A percentile compares a stretch with the other conserved stretches of the same genome.
Conservation (phyloP, 805 yeast genomes). For the Kluyveromyces lactis region DNA sequence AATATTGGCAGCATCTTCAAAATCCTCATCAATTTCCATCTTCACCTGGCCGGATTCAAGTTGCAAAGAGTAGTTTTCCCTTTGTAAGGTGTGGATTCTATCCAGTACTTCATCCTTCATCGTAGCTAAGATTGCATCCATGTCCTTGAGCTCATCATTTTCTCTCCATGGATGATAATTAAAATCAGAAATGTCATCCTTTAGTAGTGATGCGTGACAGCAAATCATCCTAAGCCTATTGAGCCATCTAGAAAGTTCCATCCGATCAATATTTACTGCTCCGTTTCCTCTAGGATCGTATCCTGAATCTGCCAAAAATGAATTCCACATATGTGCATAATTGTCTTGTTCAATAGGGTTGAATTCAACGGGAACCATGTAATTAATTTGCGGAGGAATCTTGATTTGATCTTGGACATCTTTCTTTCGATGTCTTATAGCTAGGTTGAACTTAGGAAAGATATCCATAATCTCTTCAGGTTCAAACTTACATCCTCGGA, state of each 20-base stretch:
- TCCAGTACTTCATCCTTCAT: constrained; percentile 52
- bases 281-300: constrained; percentile 40
- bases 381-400: constrained; percentile 71
- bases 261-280: constrained; percentile 45
- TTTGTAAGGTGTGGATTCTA: constrained; percentile 41
- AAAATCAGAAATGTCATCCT: constrained; percentile 6
- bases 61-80: constrained; percentile 35
- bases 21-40: constrained; percentile 46
- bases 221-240: constrained; percentile 66
- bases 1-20: constrained; percentile 40
- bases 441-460: constrained; percentile 46
- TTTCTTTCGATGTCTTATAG: constrained; percentile 67
- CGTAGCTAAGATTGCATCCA: constrained; percentile 59
- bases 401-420: constrained; percentile 71
- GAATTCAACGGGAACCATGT: constrained; percentile 64
- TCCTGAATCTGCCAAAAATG: constrained; percentile 52
- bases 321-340: constrained; percentile 54
- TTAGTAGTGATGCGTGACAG: constrained; percentile 54
- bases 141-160: constrained; percentile 8
- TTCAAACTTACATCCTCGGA: constrained; percentile 12
- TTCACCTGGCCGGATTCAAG: constrained; percentile 60
- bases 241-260: constrained; percentile 60
- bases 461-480: constrained; percentile 40
- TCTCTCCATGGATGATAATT: constrained; percentile 13
- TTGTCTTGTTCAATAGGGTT: constrained; percentile 79